Evolutionary conservation across 139 green algal genomes (phyloP).

Genomic region (Chlorella sorokiniana): DNA sequence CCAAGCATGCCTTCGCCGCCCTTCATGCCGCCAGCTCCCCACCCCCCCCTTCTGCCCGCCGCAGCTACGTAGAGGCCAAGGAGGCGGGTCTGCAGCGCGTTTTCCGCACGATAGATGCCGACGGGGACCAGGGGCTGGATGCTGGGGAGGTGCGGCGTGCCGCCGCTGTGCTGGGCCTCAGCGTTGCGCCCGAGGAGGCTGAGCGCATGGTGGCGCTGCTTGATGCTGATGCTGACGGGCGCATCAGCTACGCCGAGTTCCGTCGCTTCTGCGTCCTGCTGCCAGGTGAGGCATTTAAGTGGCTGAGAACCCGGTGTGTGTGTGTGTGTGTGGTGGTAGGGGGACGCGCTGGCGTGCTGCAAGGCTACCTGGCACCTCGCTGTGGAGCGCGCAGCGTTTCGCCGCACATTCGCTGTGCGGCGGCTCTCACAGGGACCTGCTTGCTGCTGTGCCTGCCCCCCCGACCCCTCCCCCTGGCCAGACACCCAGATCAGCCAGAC

Average conservation of each 20-base stretch:
- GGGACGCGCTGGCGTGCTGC: not conserved
- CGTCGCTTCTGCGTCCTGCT: slow-evolving; percentile 40
- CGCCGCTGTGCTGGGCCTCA: slow-evolving; percentile 21
- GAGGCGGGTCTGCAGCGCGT: not conserved
- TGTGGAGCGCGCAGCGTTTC: too few relatives aligned
- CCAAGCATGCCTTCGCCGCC: not conserved
- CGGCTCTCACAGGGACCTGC: not conserved
- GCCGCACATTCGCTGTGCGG: too few relatives aligned
- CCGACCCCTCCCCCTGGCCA: not conserved
- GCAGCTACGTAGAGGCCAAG: slow-evolving; percentile 24
- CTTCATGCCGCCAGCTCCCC: not conserved
- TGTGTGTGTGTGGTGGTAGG: not conserved
- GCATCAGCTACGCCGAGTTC: slow-evolving; percentile 41
- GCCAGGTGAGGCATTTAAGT: slow-evolving; percentile 21
- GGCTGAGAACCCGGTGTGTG: not conserved
- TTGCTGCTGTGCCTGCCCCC: not conserved
- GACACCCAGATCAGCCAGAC: slow-evolving; percentile 17
- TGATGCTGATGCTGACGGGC: slow-evolving; percentile 25
- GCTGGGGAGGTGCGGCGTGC: slow-evolving; percentile 23
- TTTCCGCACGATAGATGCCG: not conserved
- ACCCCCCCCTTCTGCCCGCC: too few relatives aligned
- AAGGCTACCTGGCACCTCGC: too few relatives aligned
- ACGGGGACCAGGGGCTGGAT: slow-evolving; percentile 18
- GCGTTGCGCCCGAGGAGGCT: slow-evolving; percentile 9
- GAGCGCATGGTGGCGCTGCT: slow-evolving; percentile 48